These are phyloP conservation scores for Wickerhamiella vanderwaltii DNA, from an alignment of 805 yeast species.

Conservation along the genomic window DNA sequence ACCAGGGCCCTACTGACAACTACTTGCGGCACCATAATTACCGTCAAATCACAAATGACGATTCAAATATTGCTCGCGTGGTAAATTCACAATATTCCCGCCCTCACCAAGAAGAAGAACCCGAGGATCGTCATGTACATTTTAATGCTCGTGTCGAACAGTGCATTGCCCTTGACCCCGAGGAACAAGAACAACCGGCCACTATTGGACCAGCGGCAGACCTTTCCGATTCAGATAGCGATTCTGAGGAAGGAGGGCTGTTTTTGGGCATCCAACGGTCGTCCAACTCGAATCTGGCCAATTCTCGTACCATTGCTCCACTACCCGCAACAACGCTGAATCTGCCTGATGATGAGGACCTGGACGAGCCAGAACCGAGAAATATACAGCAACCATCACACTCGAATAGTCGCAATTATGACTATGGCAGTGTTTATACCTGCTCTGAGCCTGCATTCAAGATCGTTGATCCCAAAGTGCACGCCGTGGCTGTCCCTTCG, in stretches of 20 bases:
- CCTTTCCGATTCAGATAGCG: constrained; percentile 28
- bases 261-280: constrained; percentile 42
- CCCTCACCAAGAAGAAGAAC: neutral
- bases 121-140: constrained; percentile 58
- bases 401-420: constrained; percentile 20
- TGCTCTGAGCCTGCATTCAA: constrained; percentile 15
- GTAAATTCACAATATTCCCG: constrained; percentile 26
- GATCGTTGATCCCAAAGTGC: constrained; percentile 23
- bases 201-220: constrained; percentile 12
- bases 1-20: constrained; percentile 15
- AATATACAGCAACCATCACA: constrained; percentile 2
- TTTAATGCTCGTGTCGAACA: constrained; percentile 92
- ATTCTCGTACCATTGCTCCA: constrained; percentile 43
- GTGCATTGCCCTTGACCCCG: constrained; percentile 59
- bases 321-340: constrained; percentile 82
- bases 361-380: constrained; percentile 31
- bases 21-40: constrained; percentile 32
- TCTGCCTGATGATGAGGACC: constrained; percentile 55
- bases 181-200: constrained; percentile 9
- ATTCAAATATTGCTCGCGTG: constrained; percentile 24
- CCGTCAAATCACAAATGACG: constrained; percentile 24
- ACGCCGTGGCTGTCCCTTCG: constrained; percentile 19
- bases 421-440: constrained; percentile 15
- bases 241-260: constrained; percentile 58
- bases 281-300: constrained; percentile 18